Base-by-base conservation (phyloP, 1,139 yeast genomes). In the Pichia sp. region DNA sequence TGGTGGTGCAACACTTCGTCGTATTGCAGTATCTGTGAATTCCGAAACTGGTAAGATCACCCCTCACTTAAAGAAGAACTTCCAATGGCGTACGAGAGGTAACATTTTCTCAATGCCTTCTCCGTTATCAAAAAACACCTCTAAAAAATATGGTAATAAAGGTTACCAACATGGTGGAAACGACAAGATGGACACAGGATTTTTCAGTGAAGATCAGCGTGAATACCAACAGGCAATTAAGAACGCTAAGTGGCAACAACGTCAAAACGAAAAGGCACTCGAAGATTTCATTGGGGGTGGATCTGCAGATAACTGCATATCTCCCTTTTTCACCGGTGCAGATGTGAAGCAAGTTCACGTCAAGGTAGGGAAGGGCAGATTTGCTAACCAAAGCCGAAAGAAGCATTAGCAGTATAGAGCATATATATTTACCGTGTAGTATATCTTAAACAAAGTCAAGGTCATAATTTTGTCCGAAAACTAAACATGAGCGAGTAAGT, bases 251-350 rank as follows among this genome's bases (percentile, higher is more conserved):
- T 90, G 97, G 95, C 87, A 85, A 64, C 81, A 89, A 68, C 80
- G 87, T 64, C 88, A 89, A 66, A 89, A 89, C 63, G 97, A 91
- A 64, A 91, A 91, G 72, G 75, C 87, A 60, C 74, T 91, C 61
- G 84, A 86, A 64, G 91, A 90, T 66, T 93, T 95, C 87, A 83
- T 91, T 54, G 97, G 97, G 33, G 96, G 96, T 20, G 97, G 95
- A 5, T 86, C 95, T 57, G 97, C 96, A 7, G 98, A 92, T 65
- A 86, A 88, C 64, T 85, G 83, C 64, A 83, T 86, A 55, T 86
- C 96, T n/a, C 98, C 99, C 9, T 93, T 93, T 71, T 87, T 73
- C 56, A 70, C 91, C 6, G 69, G 68, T 40, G 78, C 81, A 46
- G 82, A 85, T 52, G 55, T 61, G n/a, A 79, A 86, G 66, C 79